A percentile compares a stretch with the other conserved stretches of the same genome.
Conservation (phyloP, 495 filamentous ascomycete genomes). For the Aspergillus conjunctus region DNA sequence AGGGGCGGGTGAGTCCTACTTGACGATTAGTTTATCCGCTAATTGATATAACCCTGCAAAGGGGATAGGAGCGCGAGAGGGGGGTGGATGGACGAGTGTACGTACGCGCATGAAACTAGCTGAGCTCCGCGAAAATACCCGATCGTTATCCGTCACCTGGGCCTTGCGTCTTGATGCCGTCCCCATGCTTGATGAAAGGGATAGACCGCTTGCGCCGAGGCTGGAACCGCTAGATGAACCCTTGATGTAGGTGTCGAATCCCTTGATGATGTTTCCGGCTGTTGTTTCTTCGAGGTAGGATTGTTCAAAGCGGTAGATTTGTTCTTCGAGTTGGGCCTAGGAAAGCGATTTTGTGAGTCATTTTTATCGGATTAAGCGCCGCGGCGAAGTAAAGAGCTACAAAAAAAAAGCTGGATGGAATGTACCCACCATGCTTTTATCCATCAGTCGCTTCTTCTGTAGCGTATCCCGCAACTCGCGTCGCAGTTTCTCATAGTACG, state of each 20-base stretch:
- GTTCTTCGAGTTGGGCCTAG: conserved; percentile 71
- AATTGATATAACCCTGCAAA: background rate
- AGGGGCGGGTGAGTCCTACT: conserved; percentile 51
- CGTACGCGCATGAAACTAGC: conserved; percentile 54
- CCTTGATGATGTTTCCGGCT: conserved; percentile 91
- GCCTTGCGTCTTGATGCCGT: conserved; percentile 47
- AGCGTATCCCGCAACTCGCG: conserved; percentile 69
- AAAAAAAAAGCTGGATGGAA: conserved; percentile 1
- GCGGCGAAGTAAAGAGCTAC: background rate
- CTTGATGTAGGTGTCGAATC: conserved; percentile 98
- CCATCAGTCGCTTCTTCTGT: conserved; percentile 65
- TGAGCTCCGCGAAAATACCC: conserved; percentile 55
- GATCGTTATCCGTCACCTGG: conserved; percentile 49
- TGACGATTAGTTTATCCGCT: background rate
- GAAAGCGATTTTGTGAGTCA: background rate
- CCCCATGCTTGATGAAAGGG: conserved; percentile 47
- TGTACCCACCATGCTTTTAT: conserved; percentile 62
- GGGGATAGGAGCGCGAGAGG: conserved; percentile 1
- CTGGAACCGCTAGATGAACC: conserved; percentile 55
- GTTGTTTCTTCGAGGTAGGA: conserved; percentile 90
- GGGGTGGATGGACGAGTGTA: conserved; percentile 11
- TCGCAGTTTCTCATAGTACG: conserved; percentile 74
- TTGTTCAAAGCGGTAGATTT: conserved; percentile 80
- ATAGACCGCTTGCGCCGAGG: conserved; percentile 37
- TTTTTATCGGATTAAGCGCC: background rate